Conservation (phyloP, 352 stramenopile species). For the Phytopythium mirpurense region DNA sequence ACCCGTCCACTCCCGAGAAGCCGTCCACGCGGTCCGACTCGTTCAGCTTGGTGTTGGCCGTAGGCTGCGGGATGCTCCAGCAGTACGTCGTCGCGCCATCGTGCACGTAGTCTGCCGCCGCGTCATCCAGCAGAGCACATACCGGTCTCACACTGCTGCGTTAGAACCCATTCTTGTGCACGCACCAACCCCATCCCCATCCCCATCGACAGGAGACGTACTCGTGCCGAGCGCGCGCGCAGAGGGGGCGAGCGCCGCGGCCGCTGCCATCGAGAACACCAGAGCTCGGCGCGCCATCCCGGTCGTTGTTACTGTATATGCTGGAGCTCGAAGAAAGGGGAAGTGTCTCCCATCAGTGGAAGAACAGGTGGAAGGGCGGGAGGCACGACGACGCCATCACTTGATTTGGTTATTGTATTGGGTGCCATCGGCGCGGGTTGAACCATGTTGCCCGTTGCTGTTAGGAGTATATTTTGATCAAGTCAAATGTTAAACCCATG, state of each 20-base stretch:
- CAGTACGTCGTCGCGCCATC: conserved; percentile 43
- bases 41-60: conserved; percentile 34
- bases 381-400: background rate
- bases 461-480: background rate
- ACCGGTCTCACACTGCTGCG: too few species aligned
- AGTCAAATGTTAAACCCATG: background rate
- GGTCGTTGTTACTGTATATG: background rate
- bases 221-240: conserved; percentile 34
- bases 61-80: conserved; percentile 40
- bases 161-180: background rate
- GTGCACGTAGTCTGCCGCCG: conserved; percentile 30
- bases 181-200: too few species aligned
- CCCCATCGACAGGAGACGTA: conserved; percentile 24
- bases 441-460: background rate
- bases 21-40: conserved; percentile 33
- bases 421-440: background rate
- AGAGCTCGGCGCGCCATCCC: conserved; percentile 16
- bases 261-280: conserved; percentile 6
- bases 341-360: too few species aligned
- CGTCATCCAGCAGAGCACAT: too few species aligned
- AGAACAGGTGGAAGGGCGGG: too few species aligned
- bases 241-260: conserved; percentile 2
- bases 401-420: background rate
- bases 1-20: conserved; percentile 26
- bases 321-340: background rate